phyloP scores from a whole-genome alignment of 352 stramenopile genomes.

The Globisporangium cylindrosporum region DNA sequence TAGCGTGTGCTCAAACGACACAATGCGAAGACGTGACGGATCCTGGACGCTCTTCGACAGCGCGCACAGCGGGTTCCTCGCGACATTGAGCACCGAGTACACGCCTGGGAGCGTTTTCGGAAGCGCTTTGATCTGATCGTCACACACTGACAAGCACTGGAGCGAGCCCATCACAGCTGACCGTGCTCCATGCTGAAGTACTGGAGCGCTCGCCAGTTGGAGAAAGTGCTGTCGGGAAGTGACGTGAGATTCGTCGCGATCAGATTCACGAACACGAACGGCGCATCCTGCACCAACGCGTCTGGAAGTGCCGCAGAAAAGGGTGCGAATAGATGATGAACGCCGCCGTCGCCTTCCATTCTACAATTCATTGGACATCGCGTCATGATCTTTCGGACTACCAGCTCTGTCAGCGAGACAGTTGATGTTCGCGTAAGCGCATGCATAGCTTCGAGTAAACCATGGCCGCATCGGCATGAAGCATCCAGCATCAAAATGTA shows the following conservation, averaged over 20 bases:
- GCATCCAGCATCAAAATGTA: background rate
- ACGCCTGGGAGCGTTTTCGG: background rate
- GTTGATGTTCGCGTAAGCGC: slow-evolving; percentile 23
- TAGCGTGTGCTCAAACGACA: slow-evolving; percentile 12
- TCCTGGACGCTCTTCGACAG: background rate
- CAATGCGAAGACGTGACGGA: background rate
- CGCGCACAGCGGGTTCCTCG: slow-evolving; percentile 7
- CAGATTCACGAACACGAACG: slow-evolving; percentile 13
- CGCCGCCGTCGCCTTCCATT: slow-evolving; percentile 16
- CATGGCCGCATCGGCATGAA: slow-evolving; percentile 19
- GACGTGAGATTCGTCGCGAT: slow-evolving; percentile 14
- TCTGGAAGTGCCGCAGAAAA: slow-evolving; percentile 7
- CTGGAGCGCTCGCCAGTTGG: slow-evolving; percentile 9
- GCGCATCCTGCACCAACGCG: slow-evolving; percentile 6
- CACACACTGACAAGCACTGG: slow-evolving; percentile 12
- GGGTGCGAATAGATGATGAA: slow-evolving; percentile 4
- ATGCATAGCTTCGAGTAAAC: slow-evolving; percentile 20
- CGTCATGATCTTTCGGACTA: background rate
- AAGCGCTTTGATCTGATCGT: slow-evolving; percentile 9
- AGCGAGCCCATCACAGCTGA: slow-evolving; percentile 1
- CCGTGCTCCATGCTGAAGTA: slow-evolving; percentile 18
- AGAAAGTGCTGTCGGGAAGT: slow-evolving; percentile 2
- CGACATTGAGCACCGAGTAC: slow-evolving; percentile 9
- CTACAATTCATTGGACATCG: slow-evolving; percentile 7
- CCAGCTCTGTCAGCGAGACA: slow-evolving; percentile 13